Percentiles rank a stretch among this genome's conserved stretches.
These are phyloP conservation scores for Exophiala mesophila DNA, from an alignment of 2,329 filamentous ascomycete species.

Conservation along the genomic window DNA sequence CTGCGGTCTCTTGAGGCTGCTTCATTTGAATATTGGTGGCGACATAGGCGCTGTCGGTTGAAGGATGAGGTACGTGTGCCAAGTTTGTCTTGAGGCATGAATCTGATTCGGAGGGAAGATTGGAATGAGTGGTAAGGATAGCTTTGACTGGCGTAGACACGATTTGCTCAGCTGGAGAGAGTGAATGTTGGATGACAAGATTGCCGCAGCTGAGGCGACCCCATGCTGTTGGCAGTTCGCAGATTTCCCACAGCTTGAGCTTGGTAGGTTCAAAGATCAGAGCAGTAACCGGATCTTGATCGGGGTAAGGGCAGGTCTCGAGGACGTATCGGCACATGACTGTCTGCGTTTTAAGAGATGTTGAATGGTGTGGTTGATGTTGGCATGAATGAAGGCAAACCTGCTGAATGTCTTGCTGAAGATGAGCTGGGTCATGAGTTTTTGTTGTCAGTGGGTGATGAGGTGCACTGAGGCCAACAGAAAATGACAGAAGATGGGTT, in stretches of 20 bases:
- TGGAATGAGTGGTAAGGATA: conserved; percentile 5
- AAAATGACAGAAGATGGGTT: no score
- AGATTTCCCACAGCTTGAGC: conserved; percentile 10
- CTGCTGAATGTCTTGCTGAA: no score
- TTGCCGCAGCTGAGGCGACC: conserved; percentile 19
- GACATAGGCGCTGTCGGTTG: conserved; percentile 1
- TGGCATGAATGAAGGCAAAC: no score
- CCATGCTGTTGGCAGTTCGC: conserved; percentile 16
- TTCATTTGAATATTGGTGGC: not conserved
- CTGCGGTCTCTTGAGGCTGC: not conserved
- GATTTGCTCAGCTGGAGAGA: not conserved
- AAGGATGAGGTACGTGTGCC: not conserved
- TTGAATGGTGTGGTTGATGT: not conserved
- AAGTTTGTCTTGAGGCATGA: no score
- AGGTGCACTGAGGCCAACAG: no score
- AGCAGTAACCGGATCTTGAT: conserved; percentile 16
- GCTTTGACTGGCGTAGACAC: not conserved
- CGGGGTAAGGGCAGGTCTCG: conserved; percentile 17
- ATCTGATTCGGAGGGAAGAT: conserved; percentile 1
- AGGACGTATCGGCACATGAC: conserved; percentile 20
- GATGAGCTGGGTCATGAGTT: no score
- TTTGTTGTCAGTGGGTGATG: no score
- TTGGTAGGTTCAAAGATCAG: conserved; percentile 16
- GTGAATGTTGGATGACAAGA: conserved; percentile 14
- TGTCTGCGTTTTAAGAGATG: not conserved